Evolutionary conservation across 2,329 filamentous ascomycete genomes (phyloP).

Genomic region (Ilyonectria mors-panacis): DNA sequence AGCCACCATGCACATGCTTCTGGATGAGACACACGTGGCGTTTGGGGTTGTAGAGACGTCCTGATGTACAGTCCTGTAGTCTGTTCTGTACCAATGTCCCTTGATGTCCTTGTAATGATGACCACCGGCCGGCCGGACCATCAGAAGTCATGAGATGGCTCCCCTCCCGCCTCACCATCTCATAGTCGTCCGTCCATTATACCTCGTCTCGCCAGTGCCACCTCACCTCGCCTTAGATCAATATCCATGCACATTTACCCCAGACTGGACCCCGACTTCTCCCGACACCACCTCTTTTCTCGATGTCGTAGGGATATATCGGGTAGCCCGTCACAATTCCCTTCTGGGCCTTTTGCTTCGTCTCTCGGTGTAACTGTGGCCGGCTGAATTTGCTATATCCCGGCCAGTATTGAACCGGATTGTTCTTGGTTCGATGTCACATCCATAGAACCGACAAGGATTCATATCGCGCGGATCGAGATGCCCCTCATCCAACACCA

Average conservation of each 20-base stretch:
- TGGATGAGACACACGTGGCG: conserved; percentile 6
- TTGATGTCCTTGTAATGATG: neutral
- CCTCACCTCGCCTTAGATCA: conserved; percentile 6
- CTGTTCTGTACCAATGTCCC: neutral
- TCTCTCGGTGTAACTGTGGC: neutral
- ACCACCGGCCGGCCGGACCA: conserved; percentile 9
- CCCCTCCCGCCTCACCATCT: neutral
- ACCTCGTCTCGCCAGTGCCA: conserved; percentile 2
- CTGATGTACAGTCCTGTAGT: neutral
- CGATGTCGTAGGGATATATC: conserved; percentile 1
- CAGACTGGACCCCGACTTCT: conserved; percentile 15
- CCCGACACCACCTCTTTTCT: neutral
- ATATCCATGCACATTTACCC: conserved; percentile 1
- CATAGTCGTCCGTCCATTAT: neutral
- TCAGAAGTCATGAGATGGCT: neutral
- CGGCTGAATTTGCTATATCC: neutral
- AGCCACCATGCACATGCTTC: conserved; percentile 19
- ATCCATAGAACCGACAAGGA: neutral
- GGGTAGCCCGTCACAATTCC: neutral
- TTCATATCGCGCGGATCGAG: no score
- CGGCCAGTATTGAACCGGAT: conserved; percentile 3
- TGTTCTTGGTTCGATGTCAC: neutral
- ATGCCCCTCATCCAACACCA: no score
- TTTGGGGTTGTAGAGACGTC: neutral
- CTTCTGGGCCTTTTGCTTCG: conserved; percentile 1